Base-by-base conservation (phyloP, 805 yeast genomes). In the Metschnikowia cerradonensis region DNA sequence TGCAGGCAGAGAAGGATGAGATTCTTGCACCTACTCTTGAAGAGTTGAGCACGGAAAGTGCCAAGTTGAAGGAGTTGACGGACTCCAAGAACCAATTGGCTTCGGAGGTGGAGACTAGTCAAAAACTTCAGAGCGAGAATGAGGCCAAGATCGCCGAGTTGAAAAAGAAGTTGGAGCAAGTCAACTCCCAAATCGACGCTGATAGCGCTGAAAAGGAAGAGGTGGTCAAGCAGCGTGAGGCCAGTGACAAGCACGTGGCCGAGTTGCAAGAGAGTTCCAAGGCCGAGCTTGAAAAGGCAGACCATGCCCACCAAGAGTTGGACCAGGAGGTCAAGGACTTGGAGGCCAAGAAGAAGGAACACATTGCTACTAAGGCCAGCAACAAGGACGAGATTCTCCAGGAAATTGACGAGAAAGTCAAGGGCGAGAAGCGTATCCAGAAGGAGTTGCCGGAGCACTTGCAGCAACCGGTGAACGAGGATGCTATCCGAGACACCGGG, bases 1-100 rank as follows among this genome's bases (percentile, higher is more conserved):
- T 80, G 64, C 81, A 81, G 61, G 68, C 71, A 13, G 84, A 78
- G 58, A 75, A 76, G 57, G 84, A 81, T 58, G 80, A 70, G 50
- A 76, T 75, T 45, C 63, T 82, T 56, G 75, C 78, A 45, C 88
- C 88, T 44, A 65, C 76, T 19, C 71, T 81, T 58, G 81, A 73
- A 35, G 83, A 78, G 58, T 70, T 81, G 59, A 73, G 71, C 53
- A 59, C 59, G 31, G 87, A 83, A 67, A 72, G 74, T 34, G 69
- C 67, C 23, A 76, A 77, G 54, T 72, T 83, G 61, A 53, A 50
- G 45, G 77, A 75, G n/a, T 70, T 82, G 57, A 75, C 77, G 39
- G 68, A 76, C 50, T 76, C 79, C 52, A 78, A 79, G 62, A 71
- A 70, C 44, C 80, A 75, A 45, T 66, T 71, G 54, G 63, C 72